Conservation (phyloP, 2,329 filamentous ascomycete species). For the Aspergillus eucalypticola region DNA sequence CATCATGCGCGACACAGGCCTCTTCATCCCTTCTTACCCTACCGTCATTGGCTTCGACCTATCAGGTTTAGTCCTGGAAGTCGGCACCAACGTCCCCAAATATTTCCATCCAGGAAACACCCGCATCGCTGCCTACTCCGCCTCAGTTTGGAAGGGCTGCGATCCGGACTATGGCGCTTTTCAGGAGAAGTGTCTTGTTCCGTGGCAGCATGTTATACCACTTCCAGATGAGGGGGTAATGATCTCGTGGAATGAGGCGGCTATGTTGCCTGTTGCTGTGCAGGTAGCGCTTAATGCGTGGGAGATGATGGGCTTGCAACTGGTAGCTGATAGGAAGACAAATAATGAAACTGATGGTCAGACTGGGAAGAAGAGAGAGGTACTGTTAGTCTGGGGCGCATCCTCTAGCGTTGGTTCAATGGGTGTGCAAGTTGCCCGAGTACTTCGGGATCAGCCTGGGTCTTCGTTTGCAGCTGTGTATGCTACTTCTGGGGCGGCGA, state of each 20-base stretch:
- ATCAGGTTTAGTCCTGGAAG: slow-evolving; percentile 46
- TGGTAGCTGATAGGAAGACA: slow-evolving; percentile 16
- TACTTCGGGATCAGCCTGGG: slow-evolving; percentile 36
- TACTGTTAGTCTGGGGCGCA: slow-evolving; percentile 48
- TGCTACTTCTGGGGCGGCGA: slow-evolving; percentile 40
- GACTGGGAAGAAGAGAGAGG: slow-evolving; percentile 27
- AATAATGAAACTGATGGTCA: neutral
- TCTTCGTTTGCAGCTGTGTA: slow-evolving; percentile 45
- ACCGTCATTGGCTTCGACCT: slow-evolving; percentile 44
- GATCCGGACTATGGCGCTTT: slow-evolving; percentile 52
- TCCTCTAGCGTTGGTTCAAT: slow-evolving; percentile 50
- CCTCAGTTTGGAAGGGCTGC: slow-evolving; percentile 45
- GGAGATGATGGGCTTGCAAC: slow-evolving; percentile 37
- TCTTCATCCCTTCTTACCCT: slow-evolving; percentile 46
- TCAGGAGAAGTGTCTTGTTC: slow-evolving; percentile 47
- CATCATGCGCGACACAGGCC: slow-evolving; percentile 45
- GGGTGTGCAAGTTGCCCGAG: slow-evolving; percentile 44
- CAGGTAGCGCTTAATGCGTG: slow-evolving; percentile 43
- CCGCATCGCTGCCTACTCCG: slow-evolving; percentile 44
- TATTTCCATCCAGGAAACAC: slow-evolving; percentile 37
- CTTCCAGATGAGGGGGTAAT: slow-evolving; percentile 29
- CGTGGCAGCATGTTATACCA: slow-evolving; percentile 43
- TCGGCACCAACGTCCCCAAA: slow-evolving; percentile 43
- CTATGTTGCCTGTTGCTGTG: slow-evolving; percentile 43
- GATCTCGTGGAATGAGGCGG: slow-evolving; percentile 45